Evolutionary conservation across 305 asterid species (phyloP).

Genomic region (Ilex paraguariensis): DNA sequence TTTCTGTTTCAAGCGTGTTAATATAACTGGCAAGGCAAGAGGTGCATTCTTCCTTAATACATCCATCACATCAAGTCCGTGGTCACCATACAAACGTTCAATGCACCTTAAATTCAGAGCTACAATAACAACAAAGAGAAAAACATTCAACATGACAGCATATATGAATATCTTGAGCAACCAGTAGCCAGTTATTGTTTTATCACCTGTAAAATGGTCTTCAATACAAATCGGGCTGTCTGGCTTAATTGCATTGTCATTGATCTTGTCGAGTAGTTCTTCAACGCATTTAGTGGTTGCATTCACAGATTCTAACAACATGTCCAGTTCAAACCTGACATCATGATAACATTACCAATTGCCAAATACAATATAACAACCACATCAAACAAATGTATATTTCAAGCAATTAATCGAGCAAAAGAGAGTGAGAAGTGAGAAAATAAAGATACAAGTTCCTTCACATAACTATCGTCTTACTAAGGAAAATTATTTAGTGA

Average conservation of each 20-base stretch:
- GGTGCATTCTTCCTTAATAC: slow-evolving; percentile 84
- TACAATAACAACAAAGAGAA: slow-evolving; percentile 28
- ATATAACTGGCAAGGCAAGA: slow-evolving; percentile 86
- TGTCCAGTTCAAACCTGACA: slow-evolving; percentile 98
- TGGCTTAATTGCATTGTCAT: slow-evolving; percentile 40
- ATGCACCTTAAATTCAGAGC: slow-evolving; percentile 93
- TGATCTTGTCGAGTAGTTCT: slow-evolving; percentile 65
- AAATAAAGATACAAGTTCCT: no score
- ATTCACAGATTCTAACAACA: slow-evolving; percentile 90
- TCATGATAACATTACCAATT: slow-evolving; percentile 26
- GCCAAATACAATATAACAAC: slow-evolving; percentile 9
- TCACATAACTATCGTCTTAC: no score
- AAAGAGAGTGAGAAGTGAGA: no score
- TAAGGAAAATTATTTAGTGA: no score
- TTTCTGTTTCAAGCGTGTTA: slow-evolving; percentile 94
- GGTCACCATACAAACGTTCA: slow-evolving; percentile 98
- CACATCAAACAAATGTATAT: no score
- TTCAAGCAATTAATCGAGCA: no score
- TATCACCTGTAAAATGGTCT: slow-evolving; percentile 79
- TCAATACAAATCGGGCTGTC: slow-evolving; percentile 60
- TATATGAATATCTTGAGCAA: slow-evolving; percentile 17
- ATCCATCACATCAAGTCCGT: slow-evolving; percentile 98
- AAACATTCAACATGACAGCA: slow-evolving; percentile 25
- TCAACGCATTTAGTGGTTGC: slow-evolving; percentile 74
- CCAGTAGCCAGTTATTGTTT: slow-evolving; percentile 24